phyloP scores from a whole-genome alignment of 441 rosid species.

The Adansonia rubrostipa region DNA sequence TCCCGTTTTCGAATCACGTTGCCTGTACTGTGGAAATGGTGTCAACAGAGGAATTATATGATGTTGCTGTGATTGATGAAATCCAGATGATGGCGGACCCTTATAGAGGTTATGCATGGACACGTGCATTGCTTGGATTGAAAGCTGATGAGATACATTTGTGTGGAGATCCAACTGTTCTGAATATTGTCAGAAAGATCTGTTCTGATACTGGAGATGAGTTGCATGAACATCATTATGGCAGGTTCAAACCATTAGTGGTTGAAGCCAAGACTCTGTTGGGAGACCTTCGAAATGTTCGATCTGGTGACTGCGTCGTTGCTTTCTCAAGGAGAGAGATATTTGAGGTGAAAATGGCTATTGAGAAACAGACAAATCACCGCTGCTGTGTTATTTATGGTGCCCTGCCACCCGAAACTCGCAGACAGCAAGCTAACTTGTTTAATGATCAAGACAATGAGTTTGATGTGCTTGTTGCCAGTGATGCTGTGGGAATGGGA shows the following conservation, averaged over 20 bases:
- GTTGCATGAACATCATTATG: slow-evolving; percentile 78
- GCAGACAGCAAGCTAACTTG: slow-evolving; percentile 88
- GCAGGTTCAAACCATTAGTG: slow-evolving; percentile 82
- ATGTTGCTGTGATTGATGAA: slow-evolving; percentile 93
- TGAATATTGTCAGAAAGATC: slow-evolving; percentile 72
- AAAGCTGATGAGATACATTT: slow-evolving; percentile 95
- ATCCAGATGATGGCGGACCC: slow-evolving; percentile 89
- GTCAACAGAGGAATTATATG: slow-evolving; percentile 69
- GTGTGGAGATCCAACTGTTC: slow-evolving; percentile 95
- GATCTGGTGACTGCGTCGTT: slow-evolving; percentile 88
- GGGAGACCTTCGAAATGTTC: slow-evolving; percentile 77
- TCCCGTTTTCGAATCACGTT: slow-evolving; percentile 78
- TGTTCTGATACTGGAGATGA: slow-evolving; percentile 91
- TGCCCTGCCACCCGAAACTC: slow-evolving; percentile 94
- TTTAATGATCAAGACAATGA: slow-evolving; percentile 88
- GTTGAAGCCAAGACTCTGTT: slow-evolving; percentile 87
- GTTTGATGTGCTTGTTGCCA: slow-evolving; percentile 92
- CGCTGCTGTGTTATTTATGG: slow-evolving; percentile 96
- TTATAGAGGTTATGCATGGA: slow-evolving; percentile 89
- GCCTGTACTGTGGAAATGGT: slow-evolving; percentile 98
- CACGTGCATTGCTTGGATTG: slow-evolving; percentile 84
- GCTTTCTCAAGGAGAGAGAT: slow-evolving; percentile 96
- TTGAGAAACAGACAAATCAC: slow-evolving; percentile 79
- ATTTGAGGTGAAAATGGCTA: slow-evolving; percentile 88
- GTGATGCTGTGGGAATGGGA: slow-evolving; percentile 98